A percentile compares a stretch with the other conserved stretches of the same genome.
These are phyloP conservation scores for Cutaneotrichosporon mucoides DNA, from an alignment of 1,284 basidiomycete genomes.

Conservation along the genomic window DNA sequence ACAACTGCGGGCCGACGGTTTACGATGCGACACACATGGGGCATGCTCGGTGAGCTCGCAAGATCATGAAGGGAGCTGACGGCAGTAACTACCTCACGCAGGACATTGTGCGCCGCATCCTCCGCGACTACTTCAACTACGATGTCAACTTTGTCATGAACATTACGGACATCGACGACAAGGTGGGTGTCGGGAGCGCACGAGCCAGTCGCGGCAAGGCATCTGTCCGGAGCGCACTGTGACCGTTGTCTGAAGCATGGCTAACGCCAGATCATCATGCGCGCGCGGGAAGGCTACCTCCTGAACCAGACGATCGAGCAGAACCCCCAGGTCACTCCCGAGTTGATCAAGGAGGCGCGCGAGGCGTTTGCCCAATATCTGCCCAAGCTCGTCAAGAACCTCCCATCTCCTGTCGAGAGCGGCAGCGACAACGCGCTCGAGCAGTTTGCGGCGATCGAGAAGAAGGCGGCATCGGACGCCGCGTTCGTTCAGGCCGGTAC, in stretches of 20 bases:
- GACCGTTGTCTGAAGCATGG: too few relatives aligned
- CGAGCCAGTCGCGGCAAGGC: not conserved
- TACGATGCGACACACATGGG: slow-evolving; percentile 99
- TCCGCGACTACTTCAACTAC: slow-evolving; percentile 95
- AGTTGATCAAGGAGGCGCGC: slow-evolving; percentile 32
- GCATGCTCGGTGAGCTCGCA: slow-evolving; percentile 73
- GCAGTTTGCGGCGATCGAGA: slow-evolving; percentile 55
- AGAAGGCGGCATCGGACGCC: slow-evolving; percentile 50
- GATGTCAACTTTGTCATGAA: slow-evolving; percentile 99
- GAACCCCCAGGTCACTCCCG: slow-evolving; percentile 36
- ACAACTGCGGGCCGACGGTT: slow-evolving; percentile 98
- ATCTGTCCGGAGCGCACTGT: too few relatives aligned
- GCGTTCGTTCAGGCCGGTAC: slow-evolving; percentile 65
- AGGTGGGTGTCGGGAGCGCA: slow-evolving; percentile 60
- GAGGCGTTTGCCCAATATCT: slow-evolving; percentile 56
- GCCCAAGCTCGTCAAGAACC: slow-evolving; percentile 57
- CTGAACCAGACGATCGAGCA: slow-evolving; percentile 49
- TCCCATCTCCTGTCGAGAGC: slow-evolving; percentile 60
- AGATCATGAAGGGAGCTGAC: not conserved
- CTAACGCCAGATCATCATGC: slow-evolving; percentile 71
- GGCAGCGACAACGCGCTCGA: slow-evolving; percentile 52
- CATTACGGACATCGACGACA: slow-evolving; percentile 99
- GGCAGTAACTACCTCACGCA: slow-evolving; percentile 95
- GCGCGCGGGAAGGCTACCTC: slow-evolving; percentile 80
- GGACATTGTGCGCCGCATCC: slow-evolving; percentile 86